Percentiles rank a stretch among this genome's conserved stretches.
These are phyloP conservation scores for Solanum chiquidenum DNA, from an alignment of 257 asterid species.

Conservation along the genomic window DNA sequence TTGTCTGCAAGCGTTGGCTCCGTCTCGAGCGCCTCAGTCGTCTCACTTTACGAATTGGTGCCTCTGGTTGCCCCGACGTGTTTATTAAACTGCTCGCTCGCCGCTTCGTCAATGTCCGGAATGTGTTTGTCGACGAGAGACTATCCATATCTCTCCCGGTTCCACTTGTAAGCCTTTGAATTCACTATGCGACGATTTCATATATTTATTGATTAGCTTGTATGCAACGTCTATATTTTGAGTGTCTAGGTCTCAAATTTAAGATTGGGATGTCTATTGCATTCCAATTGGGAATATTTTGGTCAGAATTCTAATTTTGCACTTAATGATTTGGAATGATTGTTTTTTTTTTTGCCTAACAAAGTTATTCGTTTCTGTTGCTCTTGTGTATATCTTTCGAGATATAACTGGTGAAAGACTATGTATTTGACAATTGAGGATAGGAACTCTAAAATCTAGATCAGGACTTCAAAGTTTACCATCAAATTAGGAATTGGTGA, in stretches of 20 bases:
- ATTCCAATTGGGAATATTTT: background rate
- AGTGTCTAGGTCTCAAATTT: background rate
- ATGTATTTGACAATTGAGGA: background rate
- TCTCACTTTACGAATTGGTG: slow-evolving; percentile 57
- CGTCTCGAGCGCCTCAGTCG: slow-evolving; percentile 77
- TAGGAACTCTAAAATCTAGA: background rate
- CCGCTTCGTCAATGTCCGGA: slow-evolving; percentile 35
- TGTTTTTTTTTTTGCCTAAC: background rate
- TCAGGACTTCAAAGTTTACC: background rate
- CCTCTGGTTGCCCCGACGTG: slow-evolving; percentile 48
- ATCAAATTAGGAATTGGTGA: background rate
- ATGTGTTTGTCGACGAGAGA: slow-evolving; percentile 51
- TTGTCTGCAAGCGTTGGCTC: slow-evolving; percentile 89
- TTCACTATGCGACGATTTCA: background rate
- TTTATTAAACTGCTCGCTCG: slow-evolving; percentile 39
- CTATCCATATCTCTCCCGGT: slow-evolving; percentile 38
- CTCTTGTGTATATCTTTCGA: background rate
- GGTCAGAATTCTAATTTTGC: background rate
- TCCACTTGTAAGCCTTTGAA: slow-evolving; percentile 28
- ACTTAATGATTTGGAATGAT: background rate
- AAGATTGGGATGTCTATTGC: background rate
- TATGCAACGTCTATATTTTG: background rate
- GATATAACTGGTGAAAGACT: background rate
- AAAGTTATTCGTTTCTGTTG: background rate
- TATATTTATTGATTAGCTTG: background rate